These are phyloP conservation scores for Phialophora tarda DNA, from an alignment of 2,329 filamentous ascomycete species.

Conservation along the genomic window DNA sequence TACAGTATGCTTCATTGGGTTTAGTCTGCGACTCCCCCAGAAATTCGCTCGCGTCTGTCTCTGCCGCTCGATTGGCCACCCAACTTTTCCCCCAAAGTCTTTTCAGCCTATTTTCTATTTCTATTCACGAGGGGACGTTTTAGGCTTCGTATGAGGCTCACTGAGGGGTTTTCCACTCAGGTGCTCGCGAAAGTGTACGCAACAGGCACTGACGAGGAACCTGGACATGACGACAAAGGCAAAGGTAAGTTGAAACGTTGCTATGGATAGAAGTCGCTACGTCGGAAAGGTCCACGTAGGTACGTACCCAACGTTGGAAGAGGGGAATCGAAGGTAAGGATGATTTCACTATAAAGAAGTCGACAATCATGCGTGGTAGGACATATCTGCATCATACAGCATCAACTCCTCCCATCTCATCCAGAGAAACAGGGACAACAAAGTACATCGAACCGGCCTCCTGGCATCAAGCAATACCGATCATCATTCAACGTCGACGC, in stretches of 20 bases:
- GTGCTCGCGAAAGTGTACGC: neutral
- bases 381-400: neutral
- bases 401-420: neutral
- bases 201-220: neutral
- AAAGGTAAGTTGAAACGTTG: constrained; percentile 1
- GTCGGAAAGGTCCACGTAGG: neutral
- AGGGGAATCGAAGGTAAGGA: neutral
- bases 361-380: neutral
- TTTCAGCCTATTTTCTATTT: constrained; percentile 9
- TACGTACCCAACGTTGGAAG: neutral
- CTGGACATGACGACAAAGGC: neutral
- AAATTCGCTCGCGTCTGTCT: too few relatives aligned
- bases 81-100: neutral
- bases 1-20: neutral
- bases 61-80: neutral
- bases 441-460: neutral
- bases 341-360: neutral
- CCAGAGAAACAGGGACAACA: neutral
- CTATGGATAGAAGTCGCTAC: constrained; percentile 6
- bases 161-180: neutral
- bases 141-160: constrained; percentile 1
- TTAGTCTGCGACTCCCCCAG: neutral
- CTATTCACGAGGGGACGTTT: neutral
- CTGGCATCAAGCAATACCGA: neutral
- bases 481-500: neutral